Percentiles rank a stretch among this genome's conserved stretches.
These are phyloP conservation scores for Aspergillus indologenus DNA, from an alignment of 495 filamentous ascomycete genomes.

Conservation along the genomic window DNA sequence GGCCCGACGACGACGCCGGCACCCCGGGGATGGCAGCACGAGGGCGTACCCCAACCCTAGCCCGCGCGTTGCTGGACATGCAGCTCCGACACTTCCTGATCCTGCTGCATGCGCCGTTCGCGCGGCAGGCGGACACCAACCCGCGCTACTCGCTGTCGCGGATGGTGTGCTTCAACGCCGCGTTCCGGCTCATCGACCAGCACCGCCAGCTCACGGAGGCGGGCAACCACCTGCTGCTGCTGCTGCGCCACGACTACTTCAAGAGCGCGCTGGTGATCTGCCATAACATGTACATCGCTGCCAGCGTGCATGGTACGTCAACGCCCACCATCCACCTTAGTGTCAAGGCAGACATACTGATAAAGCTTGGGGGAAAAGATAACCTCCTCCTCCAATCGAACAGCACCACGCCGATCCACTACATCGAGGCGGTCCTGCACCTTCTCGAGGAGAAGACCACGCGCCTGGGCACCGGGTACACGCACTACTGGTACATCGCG, in stretches of 20 bases:
- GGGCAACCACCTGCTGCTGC: constrained; percentile 11
- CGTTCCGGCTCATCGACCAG: constrained; percentile 18
- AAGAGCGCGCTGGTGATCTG: constrained; percentile 22
- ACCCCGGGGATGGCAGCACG: neutral
- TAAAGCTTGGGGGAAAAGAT: constrained; percentile 12
- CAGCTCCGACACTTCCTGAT: constrained; percentile 31
- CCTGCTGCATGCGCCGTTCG: constrained; percentile 30
- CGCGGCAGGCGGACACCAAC: constrained; percentile 15
- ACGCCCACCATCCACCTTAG: neutral
- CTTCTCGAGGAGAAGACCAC: constrained; percentile 30
- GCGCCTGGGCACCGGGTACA: constrained; percentile 28
- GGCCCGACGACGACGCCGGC: no score
- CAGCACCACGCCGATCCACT: constrained; percentile 14
- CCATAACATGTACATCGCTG: constrained; percentile 19
- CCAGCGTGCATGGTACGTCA: constrained; percentile 16
- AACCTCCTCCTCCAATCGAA: constrained; percentile 15
- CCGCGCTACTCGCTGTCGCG: constrained; percentile 22
- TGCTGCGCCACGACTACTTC: constrained; percentile 24
- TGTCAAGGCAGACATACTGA: no score
- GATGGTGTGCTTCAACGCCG: constrained; percentile 26
- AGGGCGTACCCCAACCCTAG: neutral
- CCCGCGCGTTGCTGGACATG: constrained; percentile 24
- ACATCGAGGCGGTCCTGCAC: constrained; percentile 24
- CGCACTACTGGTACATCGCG: constrained; percentile 33
- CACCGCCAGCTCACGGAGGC: constrained; percentile 12